Conservation (phyloP, 371 early-diverging fungal genomes). For the Mucor lusitanicus region DNA sequence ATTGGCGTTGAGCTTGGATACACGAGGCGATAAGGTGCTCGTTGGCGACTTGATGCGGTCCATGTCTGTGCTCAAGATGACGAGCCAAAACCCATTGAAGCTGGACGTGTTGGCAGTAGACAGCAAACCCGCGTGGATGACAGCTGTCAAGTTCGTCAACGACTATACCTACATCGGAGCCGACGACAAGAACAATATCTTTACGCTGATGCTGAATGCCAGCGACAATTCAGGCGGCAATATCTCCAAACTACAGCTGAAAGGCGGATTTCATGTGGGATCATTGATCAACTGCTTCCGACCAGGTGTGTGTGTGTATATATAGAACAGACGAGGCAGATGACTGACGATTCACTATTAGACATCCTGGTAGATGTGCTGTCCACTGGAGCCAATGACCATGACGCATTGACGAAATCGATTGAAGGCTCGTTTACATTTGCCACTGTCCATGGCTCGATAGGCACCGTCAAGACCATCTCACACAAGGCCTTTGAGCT, state of each 20-base stretch:
- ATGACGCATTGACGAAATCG: conserved; percentile 39
- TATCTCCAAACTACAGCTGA: conserved; percentile 52
- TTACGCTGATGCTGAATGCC: conserved; percentile 36
- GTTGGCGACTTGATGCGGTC: conserved; percentile 92
- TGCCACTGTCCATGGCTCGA: conserved; percentile 78
- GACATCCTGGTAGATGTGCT: conserved; percentile 11
- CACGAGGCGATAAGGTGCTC: conserved; percentile 67
- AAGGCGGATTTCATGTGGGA: conserved; percentile 80
- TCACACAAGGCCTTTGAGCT: conserved; percentile 56
- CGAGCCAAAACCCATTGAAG: conserved; percentile 30
- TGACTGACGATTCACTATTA: background rate
- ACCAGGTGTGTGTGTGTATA: conserved; percentile 15
- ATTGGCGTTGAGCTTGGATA: conserved; percentile 58
- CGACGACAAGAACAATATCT: conserved; percentile 64
- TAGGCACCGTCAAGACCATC: conserved; percentile 77
- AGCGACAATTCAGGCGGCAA: conserved; percentile 36
- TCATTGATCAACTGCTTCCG: conserved; percentile 79
- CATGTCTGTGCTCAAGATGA: conserved; percentile 56
- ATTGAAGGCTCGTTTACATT: conserved; percentile 57
- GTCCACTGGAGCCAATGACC: conserved; percentile 52
- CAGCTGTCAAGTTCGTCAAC: conserved; percentile 62
- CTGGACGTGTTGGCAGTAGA: conserved; percentile 68
- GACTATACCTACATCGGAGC: conserved; percentile 66
- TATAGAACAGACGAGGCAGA: background rate
- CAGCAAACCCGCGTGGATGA: conserved; percentile 67